Percentiles rank a stretch among this genome's conserved stretches.
phyloP scores from a whole-genome alignment of 805 yeast species.

The Saturnispora kantuleensis region DNA sequence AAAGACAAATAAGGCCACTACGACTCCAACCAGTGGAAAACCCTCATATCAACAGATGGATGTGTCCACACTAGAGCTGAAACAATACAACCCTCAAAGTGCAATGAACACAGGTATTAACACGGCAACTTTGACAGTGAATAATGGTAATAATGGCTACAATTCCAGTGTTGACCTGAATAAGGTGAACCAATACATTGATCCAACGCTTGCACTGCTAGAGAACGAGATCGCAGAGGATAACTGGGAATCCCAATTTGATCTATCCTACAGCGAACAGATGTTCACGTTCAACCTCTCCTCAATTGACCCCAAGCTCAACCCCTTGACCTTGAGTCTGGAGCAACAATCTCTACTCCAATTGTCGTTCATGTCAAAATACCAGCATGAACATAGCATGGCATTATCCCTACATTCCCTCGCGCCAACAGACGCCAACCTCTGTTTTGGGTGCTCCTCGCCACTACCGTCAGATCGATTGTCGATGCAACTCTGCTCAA shows the following conservation, averaged over 20 bases:
- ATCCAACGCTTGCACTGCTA: slow-evolving; percentile 12
- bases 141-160: slow-evolving; percentile 1
- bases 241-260: slow-evolving; percentile 12
- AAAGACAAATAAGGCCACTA: slow-evolving; percentile 3
- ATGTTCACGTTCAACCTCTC: slow-evolving; percentile 15
- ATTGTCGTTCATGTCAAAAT: slow-evolving; percentile 14
- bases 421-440: slow-evolving; percentile 10
- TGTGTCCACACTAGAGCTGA: slow-evolving; percentile 5
- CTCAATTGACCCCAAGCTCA: slow-evolving; percentile 18
- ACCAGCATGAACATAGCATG: slow-evolving; percentile 15
- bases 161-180: slow-evolving; percentile 4
- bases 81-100: slow-evolving; percentile 5
- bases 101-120: background rate
- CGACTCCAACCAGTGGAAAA: slow-evolving; percentile 8
- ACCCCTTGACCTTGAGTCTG: slow-evolving; percentile 15
- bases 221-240: slow-evolving; percentile 8
- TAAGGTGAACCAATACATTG: slow-evolving; percentile 7
- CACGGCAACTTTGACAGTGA: slow-evolving; percentile 2
- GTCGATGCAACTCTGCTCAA: slow-evolving; percentile 17
- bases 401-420: slow-evolving; percentile 10
- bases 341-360: slow-evolving; percentile 18
- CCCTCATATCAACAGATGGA: slow-evolving; percentile 11
- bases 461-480: slow-evolving; percentile 8
- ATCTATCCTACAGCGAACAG: slow-evolving; percentile 14
- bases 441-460: slow-evolving; percentile 13